phyloP scores from a whole-genome alignment of 768 basidiomycete species.

The Exidia glandulosa region DNA sequence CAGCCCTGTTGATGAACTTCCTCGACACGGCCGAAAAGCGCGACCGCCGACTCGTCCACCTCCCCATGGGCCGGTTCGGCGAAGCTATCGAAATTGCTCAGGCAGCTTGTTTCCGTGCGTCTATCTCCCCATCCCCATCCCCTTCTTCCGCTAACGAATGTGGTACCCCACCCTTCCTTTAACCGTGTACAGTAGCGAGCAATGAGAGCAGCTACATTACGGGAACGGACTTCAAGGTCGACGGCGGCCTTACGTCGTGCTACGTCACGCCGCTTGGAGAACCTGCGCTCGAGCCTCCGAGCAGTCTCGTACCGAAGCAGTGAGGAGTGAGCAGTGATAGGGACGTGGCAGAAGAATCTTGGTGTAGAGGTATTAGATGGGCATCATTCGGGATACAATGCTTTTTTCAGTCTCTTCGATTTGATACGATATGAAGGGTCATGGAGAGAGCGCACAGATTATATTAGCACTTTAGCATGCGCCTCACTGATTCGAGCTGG shows the following conservation, averaged over 20 bases:
- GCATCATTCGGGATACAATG: neutral
- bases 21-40: constrained; percentile 93
- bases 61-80: constrained; percentile 96
- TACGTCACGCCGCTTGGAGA: constrained; percentile 89
- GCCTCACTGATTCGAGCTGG: too few relatives aligned
- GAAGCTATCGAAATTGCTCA: constrained; percentile 93
- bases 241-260: constrained; percentile 84
- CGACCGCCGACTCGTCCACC: constrained; percentile 77
- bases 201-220: constrained; percentile 96
- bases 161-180: neutral
- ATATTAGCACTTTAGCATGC: too few relatives aligned
- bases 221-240: constrained; percentile 88
- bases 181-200: constrained; percentile 53
- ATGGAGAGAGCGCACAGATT: too few relatives aligned
- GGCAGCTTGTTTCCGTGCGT: constrained; percentile 85
- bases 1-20: constrained; percentile 97
- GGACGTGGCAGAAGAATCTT: too few relatives aligned
- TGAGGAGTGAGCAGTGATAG: neutral
- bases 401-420: too few relatives aligned
- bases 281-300: constrained; percentile 55
- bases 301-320: constrained; percentile 36
- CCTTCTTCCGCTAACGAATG: neutral
- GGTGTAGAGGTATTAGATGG: neutral
- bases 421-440: too few relatives aligned
- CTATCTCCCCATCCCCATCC: constrained; percentile 2